Evolutionary conservation across 257 asterid genomes (phyloP), one percentile per base, ranked within the genome.

Genomic region (Solanum rostratum): DNA sequence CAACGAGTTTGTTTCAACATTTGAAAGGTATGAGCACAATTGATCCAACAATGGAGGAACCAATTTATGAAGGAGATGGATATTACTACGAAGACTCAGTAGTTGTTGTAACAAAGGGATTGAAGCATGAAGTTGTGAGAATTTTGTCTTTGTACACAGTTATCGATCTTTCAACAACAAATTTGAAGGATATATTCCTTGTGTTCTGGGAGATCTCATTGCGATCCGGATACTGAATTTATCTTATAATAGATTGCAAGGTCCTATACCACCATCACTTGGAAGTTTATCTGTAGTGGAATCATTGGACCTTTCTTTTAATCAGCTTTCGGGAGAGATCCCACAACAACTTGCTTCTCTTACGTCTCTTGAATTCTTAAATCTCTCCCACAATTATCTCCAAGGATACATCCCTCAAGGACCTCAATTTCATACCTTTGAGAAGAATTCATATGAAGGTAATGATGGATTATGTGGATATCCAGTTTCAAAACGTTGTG

Each of bases 41-140:
- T 57, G 7, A 20, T 57, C 11, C 0, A n/a, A 3, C 15, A 1
- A n/a, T 20, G 13, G 4, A 8, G 0, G 3, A 13, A 57, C 24
- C 14, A 55, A 20, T 6, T 20, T 1, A n/a, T 57, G 14, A 1
- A 3, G 14, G 4, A 53, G 1, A 53, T 10, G 0, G 2, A 10
- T 57, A 53, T 6, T 16, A 18, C 59, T 16, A 18, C 59, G 0
- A 53, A 15, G 55, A 52, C 8, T 52, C 59, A 10, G 0, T 18
- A 6, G 59, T 53, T 53, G n/a, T 53, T 53, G n/a, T 16, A 6
- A 18, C 59, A 6, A 53, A 53, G 59, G 59, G 59, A 53, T 53
- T 53, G n/a, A 3, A 53, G 22, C 22, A 6, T 18, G 59, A 53
- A 53, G 59, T 53, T 18, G 22, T 18, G 59, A 53, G 1, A 53